Evolutionary conservation across 305 asterid species (phyloP), one percentile per base, ranked within the genome.

Genomic region (Petunia hybrid): DNA sequence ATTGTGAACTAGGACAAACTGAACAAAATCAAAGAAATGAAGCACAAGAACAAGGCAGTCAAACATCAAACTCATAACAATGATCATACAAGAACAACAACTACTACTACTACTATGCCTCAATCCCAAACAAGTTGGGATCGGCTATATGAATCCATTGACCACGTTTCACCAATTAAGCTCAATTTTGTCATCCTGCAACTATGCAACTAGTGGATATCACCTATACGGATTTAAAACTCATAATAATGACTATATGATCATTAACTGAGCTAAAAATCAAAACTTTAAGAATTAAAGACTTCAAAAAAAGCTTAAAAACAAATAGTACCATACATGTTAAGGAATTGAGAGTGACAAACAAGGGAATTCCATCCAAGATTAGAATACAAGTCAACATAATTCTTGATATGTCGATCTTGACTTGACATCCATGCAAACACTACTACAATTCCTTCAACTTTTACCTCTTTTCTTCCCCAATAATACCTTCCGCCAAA

Each of bases 341-440:
- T 91, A 89, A 91, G 97, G 85, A 94, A 91, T 80, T 93, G 94
- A 77, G 98, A 83, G 81, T 92, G 98, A 85, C 97, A 92, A 87
- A 96, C 89, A 43, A 96, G 95, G 61, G 99, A 94, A 87, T 90
- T 88, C 99, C 99, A 96, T 14, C 98, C 95, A 74, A 89, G 89
- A 77, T 97, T 90, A 1, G 97, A 85, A 86, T 94, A 96, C 12
- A 96, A 88, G 81, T 92, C 91, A 51, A 93, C 84, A 81, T 93
- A 96, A 67, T 89, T 91, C 82, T 91, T 94, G 89, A 94, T 46
- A 81, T 90, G 92, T 83, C 82, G 91, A 16, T 94, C 98, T 83
- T 92, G 85, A 86, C 98, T 92, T 2, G 97, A 96, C 94, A 94
- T 85, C 98, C 98, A 96, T 61, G 96, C 89, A 77, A 96, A 96